A percentile compares a stretch with the other conserved stretches of the same genome.
phyloP scores from a whole-genome alignment of 768 basidiomycete species.

The Lactarius evosmus region DNA sequence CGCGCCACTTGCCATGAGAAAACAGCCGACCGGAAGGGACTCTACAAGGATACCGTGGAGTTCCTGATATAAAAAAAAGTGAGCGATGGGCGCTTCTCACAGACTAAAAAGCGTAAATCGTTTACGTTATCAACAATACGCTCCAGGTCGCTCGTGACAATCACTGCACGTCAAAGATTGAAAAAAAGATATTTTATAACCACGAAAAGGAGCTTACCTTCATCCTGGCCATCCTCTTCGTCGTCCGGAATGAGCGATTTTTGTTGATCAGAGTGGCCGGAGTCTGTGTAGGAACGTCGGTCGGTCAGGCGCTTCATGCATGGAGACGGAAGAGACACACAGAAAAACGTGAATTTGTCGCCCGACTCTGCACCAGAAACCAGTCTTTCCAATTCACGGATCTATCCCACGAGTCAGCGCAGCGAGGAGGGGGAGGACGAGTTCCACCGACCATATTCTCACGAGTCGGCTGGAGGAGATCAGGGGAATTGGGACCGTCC shows the following conservation, averaged over 20 bases:
- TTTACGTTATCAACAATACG: constrained; percentile 31
- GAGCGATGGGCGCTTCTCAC: not conserved
- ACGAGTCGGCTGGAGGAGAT: constrained; percentile 20
- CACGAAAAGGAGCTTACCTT: constrained; percentile 19
- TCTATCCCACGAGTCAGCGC: constrained; percentile 12
- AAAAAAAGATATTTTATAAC: not conserved
- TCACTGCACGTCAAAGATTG: constrained; percentile 3
- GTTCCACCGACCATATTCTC: constrained; percentile 22
- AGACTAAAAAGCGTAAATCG: not conserved
- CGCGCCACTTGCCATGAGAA: constrained; percentile 14
- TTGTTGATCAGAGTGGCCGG: constrained; percentile 32
- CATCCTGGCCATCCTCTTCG: constrained; percentile 32
- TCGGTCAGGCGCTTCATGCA: not conserved
- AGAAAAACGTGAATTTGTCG: constrained; percentile 31
- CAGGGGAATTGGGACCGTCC: constrained; percentile 11
- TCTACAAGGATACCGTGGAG: constrained; percentile 28
- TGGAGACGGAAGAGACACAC: constrained; percentile 21
- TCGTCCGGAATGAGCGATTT: not conserved
- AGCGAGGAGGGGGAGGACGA: not conserved
- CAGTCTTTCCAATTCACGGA: constrained; percentile 23
- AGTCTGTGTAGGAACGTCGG: constrained; percentile 17
- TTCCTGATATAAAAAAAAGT: constrained; percentile 24
- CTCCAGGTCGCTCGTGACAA: constrained; percentile 19
- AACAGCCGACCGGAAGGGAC: constrained; percentile 17
- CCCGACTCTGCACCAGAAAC: constrained; percentile 28